Evolutionary conservation across 768 basidiomycete species (phyloP).

Genomic region (Lactarius sp.): DNA sequence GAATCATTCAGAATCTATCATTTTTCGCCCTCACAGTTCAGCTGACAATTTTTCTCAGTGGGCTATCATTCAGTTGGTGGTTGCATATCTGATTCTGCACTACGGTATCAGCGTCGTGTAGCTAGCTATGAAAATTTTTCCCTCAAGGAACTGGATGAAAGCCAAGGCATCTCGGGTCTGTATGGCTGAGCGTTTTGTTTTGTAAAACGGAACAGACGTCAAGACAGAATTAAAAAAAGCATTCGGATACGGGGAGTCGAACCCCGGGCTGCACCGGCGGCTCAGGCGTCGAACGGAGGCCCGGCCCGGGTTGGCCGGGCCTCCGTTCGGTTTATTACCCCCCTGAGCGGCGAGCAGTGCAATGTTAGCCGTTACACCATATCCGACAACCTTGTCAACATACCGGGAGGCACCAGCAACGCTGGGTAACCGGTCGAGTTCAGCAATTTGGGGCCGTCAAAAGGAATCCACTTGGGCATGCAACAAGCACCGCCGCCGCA

Average conservation of each 20-base stretch:
- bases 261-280: constrained; percentile 38
- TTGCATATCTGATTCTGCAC: not conserved
- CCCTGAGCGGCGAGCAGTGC: constrained; percentile 30
- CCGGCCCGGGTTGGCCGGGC: too few relatives aligned
- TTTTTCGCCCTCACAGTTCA: not conserved
- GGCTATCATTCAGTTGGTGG: too few relatives aligned
- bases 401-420: too few relatives aligned
- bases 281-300: too few relatives aligned
- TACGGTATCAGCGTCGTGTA: not conserved
- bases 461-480: too few relatives aligned
- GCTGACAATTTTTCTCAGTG: constrained; percentile 4
- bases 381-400: constrained; percentile 25
- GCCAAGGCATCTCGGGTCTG: not conserved
- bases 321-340: too few relatives aligned
- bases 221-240: not conserved
- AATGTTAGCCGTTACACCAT: constrained; percentile 39
- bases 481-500: too few relatives aligned
- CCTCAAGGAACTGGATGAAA: too few relatives aligned
- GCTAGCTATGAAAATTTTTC: not conserved
- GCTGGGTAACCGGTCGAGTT: too few relatives aligned
- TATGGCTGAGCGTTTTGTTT: not conserved
- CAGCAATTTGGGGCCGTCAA: too few relatives aligned
- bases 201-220: constrained; percentile 10
- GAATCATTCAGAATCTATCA: constrained; percentile 2
- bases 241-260: constrained; percentile 40